phyloP scores from a whole-genome alignment of 2,329 filamentous ascomycete species.

The Diaporthe australafricana region DNA sequence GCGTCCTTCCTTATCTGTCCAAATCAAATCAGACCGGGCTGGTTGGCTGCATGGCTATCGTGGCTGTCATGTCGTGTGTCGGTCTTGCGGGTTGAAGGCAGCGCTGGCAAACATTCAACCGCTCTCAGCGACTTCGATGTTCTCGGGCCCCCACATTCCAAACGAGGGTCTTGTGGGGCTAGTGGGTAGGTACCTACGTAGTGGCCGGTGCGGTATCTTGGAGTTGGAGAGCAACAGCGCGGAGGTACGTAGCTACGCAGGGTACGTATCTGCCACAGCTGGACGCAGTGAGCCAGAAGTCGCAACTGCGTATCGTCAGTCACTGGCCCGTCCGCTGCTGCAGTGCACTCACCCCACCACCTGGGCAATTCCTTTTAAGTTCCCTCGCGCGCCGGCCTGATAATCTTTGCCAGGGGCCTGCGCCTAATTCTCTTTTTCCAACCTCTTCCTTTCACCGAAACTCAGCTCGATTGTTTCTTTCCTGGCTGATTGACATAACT shows the following conservation, averaged over 20 bases:
- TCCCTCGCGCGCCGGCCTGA: slow-evolving; percentile 19
- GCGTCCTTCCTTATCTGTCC: slow-evolving; percentile 19
- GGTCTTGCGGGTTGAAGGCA: neutral
- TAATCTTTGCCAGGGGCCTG: slow-evolving; percentile 1
- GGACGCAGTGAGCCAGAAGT: neutral
- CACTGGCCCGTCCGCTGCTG: neutral
- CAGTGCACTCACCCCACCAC: neutral
- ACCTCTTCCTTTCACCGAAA: neutral
- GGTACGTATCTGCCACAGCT: slow-evolving; percentile 17
- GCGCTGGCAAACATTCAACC: neutral
- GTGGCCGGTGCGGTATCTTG: slow-evolving; percentile 12
- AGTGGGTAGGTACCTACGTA: slow-evolving; percentile 22
- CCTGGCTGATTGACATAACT: neutral
- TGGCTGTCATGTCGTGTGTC: slow-evolving; percentile 11
- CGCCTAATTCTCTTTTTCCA: slow-evolving; percentile 9
- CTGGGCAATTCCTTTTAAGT: slow-evolving; percentile 22
- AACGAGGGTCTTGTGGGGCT: slow-evolving; percentile 12
- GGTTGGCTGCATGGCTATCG: neutral
- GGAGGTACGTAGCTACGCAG: neutral
- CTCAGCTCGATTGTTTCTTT: neutral
- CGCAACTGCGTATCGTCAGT: neutral
- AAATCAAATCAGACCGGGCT: slow-evolving; percentile 18
- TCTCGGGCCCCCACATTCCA: slow-evolving; percentile 24
- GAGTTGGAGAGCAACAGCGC: neutral
- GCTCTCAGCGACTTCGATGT: neutral